Base-by-base conservation (phyloP, 768 basidiomycete genomes). In the Amanita inopinata region DNA sequence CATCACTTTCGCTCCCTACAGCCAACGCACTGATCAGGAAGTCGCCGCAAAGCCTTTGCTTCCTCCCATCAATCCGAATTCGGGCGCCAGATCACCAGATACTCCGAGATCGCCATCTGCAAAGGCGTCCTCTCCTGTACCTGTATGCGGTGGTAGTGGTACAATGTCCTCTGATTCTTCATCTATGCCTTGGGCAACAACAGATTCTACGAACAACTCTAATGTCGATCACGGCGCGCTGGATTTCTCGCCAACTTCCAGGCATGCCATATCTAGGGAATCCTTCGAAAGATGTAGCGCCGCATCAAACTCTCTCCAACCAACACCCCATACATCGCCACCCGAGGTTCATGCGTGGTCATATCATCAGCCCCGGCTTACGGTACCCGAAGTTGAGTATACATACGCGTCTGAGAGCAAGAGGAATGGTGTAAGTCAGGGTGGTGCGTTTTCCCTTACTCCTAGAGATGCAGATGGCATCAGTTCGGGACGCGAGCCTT, bases 1-100 rank as follows among this genome's bases (percentile, higher is more conserved):
- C 1, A 41, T 47, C 14, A 38, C 47, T 2, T 57, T 59, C 46
- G 53, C 58, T 7, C 58, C 58, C 10, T 59, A 57, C 20, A 43
- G 50, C 14, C 56, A 51, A 15, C 46, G 53, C 23, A 44, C 49
- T 9, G 51, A 52, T 10, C 53, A 56, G 18, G 49, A 52, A 10
- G 40, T 46, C 2, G 32, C 45, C 0, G 19, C 42, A 12, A 59
- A 51, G 44, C 49, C 55, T 10, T 46, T 59, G 17, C 33, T 59
- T 10, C 58, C 56, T 12, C 36, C 48, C 5, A 22, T 43, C 2
- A 10, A 28, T 20, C 43, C 34, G 4, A 17, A 20, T 6, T 9
- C 24, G 18, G 25, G 24, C 25, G 24, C 28, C 5, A 42, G 22
- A 11, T 15, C 47, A 15, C 25, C 18, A 11, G 43, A 24, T 31